A percentile compares a stretch with the other conserved stretches of the same genome.
These are phyloP conservation scores for Oryza rufipogon DNA, from an alignment of 176 grass and related monocot species.

Conservation along the genomic window DNA sequence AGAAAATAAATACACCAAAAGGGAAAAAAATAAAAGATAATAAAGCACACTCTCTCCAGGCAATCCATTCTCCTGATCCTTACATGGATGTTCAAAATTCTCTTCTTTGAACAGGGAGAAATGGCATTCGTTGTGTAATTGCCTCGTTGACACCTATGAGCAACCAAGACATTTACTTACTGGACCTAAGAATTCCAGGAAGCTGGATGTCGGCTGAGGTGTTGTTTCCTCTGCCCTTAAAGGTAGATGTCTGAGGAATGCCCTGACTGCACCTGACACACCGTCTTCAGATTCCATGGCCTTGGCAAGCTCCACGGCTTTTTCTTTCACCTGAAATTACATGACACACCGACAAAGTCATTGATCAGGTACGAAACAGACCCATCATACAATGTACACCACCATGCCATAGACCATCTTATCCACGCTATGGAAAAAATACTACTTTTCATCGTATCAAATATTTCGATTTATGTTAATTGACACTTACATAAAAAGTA, in stretches of 20 bases:
- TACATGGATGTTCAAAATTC: constrained; percentile 11
- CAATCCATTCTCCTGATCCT: background rate
- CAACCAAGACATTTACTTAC: constrained; percentile 61
- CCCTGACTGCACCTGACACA: constrained; percentile 75
- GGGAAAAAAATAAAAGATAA: background rate
- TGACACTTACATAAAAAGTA: background rate
- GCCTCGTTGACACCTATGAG: constrained; percentile 31
- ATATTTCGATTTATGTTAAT: background rate
- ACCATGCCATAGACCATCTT: background rate
- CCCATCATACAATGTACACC: background rate
- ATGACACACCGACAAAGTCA: background rate
- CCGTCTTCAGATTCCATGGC: constrained; percentile 88
- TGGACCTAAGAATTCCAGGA: constrained; percentile 39
- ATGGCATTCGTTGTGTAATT: background rate
- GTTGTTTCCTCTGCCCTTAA: constrained; percentile 11
- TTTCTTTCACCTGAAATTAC: constrained; percentile 74
- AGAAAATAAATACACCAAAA: background rate
- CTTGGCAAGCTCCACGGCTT: constrained; percentile 66
- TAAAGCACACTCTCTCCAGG: background rate
- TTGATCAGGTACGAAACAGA: background rate
- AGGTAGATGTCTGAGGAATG: constrained; percentile 84
- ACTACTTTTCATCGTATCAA: background rate
- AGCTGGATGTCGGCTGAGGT: background rate
- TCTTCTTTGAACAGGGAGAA: background rate
- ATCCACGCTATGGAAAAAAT: background rate